Percentiles rank a stretch among this genome's conserved stretches.
phyloP scores from a whole-genome alignment of 139 green algal species.

The Desmodesmus armatus region DNA sequence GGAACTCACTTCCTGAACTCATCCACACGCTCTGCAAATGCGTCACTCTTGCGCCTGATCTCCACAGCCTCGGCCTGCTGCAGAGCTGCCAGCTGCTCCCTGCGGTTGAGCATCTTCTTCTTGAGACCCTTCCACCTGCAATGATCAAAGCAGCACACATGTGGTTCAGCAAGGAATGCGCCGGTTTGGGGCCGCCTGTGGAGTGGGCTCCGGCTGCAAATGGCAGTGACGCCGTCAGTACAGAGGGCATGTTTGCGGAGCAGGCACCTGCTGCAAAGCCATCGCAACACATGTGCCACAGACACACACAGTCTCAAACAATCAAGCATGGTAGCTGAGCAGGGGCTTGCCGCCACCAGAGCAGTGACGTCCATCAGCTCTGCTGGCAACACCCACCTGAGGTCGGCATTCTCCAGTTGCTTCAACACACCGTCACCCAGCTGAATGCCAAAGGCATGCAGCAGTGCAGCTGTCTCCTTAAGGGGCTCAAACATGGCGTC shows the following conservation, averaged over 20 bases:
- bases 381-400: too few species aligned
- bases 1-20: constrained; percentile 70
- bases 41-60: constrained; percentile 84
- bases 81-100: constrained; percentile 76
- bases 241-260: too few species aligned
- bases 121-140: constrained; percentile 79
- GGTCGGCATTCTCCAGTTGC: constrained; percentile 76
- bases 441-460: constrained; percentile 77
- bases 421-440: constrained; percentile 67
- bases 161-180: too few species aligned
- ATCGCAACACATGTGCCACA: too few species aligned
- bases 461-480: constrained; percentile 76
- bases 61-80: constrained; percentile 84
- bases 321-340: too few species aligned
- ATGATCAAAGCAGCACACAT: constrained; percentile 68
- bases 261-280: too few species aligned
- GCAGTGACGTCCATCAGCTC: too few species aligned
- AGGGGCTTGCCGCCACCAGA: too few species aligned
- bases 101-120: constrained; percentile 90
- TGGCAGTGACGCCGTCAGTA: too few species aligned
- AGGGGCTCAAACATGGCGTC: constrained; percentile 91
- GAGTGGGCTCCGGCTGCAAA: too few species aligned
- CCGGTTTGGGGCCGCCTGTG: too few species aligned
- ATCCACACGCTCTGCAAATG: constrained; percentile 82
- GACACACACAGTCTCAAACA: constrained; percentile 37